Base-by-base conservation (phyloP, 2,329 filamentous ascomycete species). In the Pestalotiopsis sp. region DNA sequence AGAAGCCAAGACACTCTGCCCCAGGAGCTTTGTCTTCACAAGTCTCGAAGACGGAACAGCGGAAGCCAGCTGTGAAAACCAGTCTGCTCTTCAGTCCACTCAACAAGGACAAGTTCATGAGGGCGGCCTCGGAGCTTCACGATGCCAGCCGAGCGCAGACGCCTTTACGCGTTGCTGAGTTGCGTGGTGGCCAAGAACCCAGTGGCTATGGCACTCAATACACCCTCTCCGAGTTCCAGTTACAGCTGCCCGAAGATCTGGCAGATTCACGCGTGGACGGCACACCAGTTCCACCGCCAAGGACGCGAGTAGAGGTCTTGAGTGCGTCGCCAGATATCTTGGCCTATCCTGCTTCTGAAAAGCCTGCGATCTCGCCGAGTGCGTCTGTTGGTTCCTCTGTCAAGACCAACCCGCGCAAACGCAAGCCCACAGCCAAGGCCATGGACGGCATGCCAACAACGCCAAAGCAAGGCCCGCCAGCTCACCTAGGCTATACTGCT, bases 301-400 rank as follows among this genome's bases (percentile, higher is more conserved):
- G 9, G 5, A 27, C 23, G 13, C 57, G 25, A 7, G 23, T 5
- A 23, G 27, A 27, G 23, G 25, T 13, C 11, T 13, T 59, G 57
- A 36, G 23, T 27, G 27, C 59, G 36, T 39, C 59, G n/a, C n/a
- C 59, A 11, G 59, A 39, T 62, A 36, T 36, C 31, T 14, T 36
- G 14, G 38, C 59, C 25, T 36, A n/a, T 9, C 14, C 59, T 20
- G 59, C 27, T 11, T 20, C 13, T 13, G 17, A 4, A 39, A 20
- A 20, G 27, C 36, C 14, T 11, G 36, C 23, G 13, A 58, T 57
- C n/a, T 39, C 52, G 9, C 61, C 69, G 11, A 66, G 67, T 12
- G 82, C 76, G 69, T 87, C 86, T 3, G 88, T 88, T n/a, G 76
- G 84, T 4, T 80, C 82, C 9, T 83, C 85, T 1, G 85, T 88